These are phyloP conservation scores for Quercus robur DNA, from an alignment of 306 rosid genomes.

Conservation along the genomic window DNA sequence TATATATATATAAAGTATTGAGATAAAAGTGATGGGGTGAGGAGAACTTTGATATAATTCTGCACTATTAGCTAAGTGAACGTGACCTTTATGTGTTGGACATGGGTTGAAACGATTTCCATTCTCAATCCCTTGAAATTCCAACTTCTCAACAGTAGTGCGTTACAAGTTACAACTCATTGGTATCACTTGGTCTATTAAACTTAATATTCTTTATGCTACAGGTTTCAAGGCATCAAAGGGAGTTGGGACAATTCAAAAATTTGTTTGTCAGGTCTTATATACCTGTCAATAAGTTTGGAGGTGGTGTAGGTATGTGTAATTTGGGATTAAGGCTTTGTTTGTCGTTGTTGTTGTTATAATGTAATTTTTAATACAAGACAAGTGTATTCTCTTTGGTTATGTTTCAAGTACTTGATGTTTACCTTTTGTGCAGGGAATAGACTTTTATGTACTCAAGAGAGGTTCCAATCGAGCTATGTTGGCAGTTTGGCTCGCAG, in stretches of 20 bases:
- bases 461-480: conserved; percentile 69
- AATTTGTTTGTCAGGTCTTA: conserved; percentile 37
- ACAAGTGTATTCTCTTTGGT: background rate
- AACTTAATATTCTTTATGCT: conserved; percentile 18
- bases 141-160: background rate
- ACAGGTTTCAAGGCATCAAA: conserved; percentile 60
- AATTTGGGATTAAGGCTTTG: background rate
- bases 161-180: background rate
- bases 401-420: background rate
- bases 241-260: conserved; percentile 36
- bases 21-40: too few species aligned
- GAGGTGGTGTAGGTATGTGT: conserved; percentile 46
- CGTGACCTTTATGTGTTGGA: background rate
- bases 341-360: background rate
- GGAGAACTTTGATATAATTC: background rate
- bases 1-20: too few species aligned
- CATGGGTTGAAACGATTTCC: background rate
- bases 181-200: background rate
- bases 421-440: conserved; percentile 43
- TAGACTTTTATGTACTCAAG: conserved; percentile 39
- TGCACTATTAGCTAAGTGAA: background rate
- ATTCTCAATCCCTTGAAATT: background rate
- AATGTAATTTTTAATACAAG: background rate
- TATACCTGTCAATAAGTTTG: conserved; percentile 34
- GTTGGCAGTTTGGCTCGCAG: conserved; percentile 72